phyloP scores from a whole-genome alignment of 2,329 filamentous ascomycete genomes.

The Penicillium sp. region DNA sequence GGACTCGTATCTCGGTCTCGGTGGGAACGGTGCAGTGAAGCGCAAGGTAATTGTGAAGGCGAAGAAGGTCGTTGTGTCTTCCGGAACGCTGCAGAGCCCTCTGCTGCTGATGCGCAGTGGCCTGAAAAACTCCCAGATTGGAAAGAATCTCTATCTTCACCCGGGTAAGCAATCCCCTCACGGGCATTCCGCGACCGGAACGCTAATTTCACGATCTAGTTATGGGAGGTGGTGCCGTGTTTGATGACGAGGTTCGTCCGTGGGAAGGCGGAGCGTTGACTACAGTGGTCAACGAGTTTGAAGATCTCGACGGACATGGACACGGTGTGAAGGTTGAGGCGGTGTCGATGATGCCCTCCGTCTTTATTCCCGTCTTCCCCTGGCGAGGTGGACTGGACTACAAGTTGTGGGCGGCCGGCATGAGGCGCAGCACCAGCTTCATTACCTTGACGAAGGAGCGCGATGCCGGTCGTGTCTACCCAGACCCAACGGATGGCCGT shows the following conservation, averaged over 20 bases:
- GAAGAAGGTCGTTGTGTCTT: slow-evolving; percentile 75
- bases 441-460: slow-evolving; percentile 74
- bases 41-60: slow-evolving; percentile 71
- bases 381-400: slow-evolving; percentile 69
- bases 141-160: slow-evolving; percentile 77
- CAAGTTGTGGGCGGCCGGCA: slow-evolving; percentile 68
- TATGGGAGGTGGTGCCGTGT: slow-evolving; percentile 56
- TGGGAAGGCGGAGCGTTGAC: slow-evolving; percentile 82
- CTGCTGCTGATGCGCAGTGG: slow-evolving; percentile 75
- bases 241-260: slow-evolving; percentile 66
- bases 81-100: slow-evolving; percentile 74
- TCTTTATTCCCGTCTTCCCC: slow-evolving; percentile 61
- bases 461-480: slow-evolving; percentile 70
- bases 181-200: background rate
- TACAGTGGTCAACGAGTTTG: slow-evolving; percentile 70
- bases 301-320: slow-evolving; percentile 75
- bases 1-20: slow-evolving; percentile 60
- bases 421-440: slow-evolving; percentile 67
- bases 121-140: slow-evolving; percentile 76
- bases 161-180: slow-evolving; percentile 58
- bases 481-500: slow-evolving; percentile 65
- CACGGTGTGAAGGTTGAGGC: slow-evolving; percentile 82
- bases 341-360: slow-evolving; percentile 69
- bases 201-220: slow-evolving; percentile 19
- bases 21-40: slow-evolving; percentile 51